phyloP scores from a whole-genome alignment of 108 stramenopile species.

The Nitzschia putrida region DNA sequence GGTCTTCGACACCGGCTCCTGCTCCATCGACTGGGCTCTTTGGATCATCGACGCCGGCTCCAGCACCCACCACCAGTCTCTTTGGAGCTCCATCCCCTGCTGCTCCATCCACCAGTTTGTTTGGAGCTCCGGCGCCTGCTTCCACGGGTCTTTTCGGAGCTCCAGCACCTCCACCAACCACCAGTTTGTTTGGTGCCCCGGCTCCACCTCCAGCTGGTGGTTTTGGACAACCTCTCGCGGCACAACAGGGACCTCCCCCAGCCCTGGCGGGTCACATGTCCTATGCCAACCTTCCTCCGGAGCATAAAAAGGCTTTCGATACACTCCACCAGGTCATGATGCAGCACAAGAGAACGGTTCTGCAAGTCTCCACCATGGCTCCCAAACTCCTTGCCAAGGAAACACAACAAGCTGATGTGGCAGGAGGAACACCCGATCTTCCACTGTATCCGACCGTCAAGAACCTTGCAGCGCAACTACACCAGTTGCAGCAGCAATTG shows the following conservation, averaged over 20 bases:
- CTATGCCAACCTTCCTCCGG: constrained; percentile 58
- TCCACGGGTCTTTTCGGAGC: constrained; percentile 28
- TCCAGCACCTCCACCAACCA: constrained; percentile 20
- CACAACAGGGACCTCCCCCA: constrained; percentile 29
- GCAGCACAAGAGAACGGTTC: constrained; percentile 69
- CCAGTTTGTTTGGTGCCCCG: constrained; percentile 29
- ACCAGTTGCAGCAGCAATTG: constrained; percentile 26
- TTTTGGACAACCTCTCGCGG: constrained; percentile 25
- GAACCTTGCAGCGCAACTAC: constrained; percentile 14
- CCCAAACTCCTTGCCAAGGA: constrained; percentile 53
- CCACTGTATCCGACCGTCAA: constrained; percentile 16
- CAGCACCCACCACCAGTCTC: constrained; percentile 37
- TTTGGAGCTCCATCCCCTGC: constrained; percentile 37
- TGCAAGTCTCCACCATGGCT: constrained; percentile 68
- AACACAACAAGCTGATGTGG: constrained; percentile 53
- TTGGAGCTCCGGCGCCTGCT: constrained; percentile 1
- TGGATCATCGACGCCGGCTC: constrained; percentile 47
- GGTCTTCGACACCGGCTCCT: constrained; percentile 48
- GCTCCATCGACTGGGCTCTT: constrained; percentile 63
- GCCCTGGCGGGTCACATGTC: constrained; percentile 61
- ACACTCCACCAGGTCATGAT: constrained; percentile 74
- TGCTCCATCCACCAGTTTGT: constrained; percentile 18
- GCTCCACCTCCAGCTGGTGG: constrained; percentile 3
- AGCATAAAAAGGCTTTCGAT: constrained; percentile 73
- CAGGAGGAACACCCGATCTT: constrained; percentile 34